Base-by-base conservation (phyloP, 2,329 filamentous ascomycete species). In the Nakataea oryzae region DNA sequence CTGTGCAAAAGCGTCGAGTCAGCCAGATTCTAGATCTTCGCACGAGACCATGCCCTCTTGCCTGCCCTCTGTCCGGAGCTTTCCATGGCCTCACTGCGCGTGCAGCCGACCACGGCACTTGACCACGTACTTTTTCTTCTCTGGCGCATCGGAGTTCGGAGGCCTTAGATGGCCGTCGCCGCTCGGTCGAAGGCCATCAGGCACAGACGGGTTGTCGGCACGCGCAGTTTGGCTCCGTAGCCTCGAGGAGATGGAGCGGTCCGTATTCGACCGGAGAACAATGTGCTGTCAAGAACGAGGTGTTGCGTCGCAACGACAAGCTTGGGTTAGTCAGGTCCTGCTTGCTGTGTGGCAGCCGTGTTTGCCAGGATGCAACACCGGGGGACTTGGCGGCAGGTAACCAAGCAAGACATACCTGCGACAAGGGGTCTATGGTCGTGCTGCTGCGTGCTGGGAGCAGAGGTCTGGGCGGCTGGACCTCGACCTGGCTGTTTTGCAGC, bases 201-300 rank as follows among this genome's bases (percentile, higher is more conserved):
- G 8, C 30, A 24, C n/a, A 32, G 47, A 21, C 11, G 81, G 77
- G 64, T 76, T 82, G 9, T 87, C 86, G 28, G 81, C 77, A 24
- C 78, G 76, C 64, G 78, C 12, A 12, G 47, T 17, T 30, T 27
- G 50, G 30, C 54, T 60, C 30, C 59, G 59, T 12, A 60, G 50
- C 29, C 50, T 60, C 29, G 59, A 55, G 9, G 61, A 78, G 61
- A 85, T 81, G 11, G 83, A 80, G 61, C 78, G 79, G 62, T 84
- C 80, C 55, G 86, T 87, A 69, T 85, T 88, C 61, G 86, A 89
- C 67, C 88, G 83, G 69, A 86, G 81, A 61, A 89, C 77, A 57
- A 87, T 87, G 68, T 86, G 83, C 82, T 85, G 24, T 28, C 5
- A 63, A 11, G 21, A 47, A 50, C 41, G 50, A n/a, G 24, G 14